phyloP scores from a whole-genome alignment of 2,329 filamentous ascomycete genomes.

The Fusarium mundagurra region DNA sequence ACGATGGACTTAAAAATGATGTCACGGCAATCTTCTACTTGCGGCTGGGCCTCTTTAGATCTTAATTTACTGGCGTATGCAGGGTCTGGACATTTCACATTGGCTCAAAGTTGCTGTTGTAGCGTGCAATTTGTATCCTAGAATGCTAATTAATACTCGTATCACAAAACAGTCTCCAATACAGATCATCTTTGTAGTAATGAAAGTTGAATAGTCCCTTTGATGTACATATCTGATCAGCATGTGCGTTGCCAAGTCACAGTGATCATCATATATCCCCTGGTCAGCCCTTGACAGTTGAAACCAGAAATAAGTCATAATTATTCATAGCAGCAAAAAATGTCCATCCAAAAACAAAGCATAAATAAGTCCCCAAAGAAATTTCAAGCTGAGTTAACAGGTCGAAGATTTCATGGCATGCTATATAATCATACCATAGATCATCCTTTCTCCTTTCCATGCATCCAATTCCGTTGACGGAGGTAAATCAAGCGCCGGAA shows the following conservation, averaged over 20 bases:
- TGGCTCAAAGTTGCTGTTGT: background rate
- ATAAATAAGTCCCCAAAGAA: constrained; percentile 8
- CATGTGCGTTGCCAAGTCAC: background rate
- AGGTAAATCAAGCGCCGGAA: constrained; percentile 29
- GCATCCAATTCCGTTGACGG: constrained; percentile 14
- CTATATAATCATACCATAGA: background rate
- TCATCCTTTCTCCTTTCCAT: constrained; percentile 32
- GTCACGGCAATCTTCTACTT: background rate
- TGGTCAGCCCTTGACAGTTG: background rate
- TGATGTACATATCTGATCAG: constrained; percentile 5
- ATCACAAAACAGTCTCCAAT: background rate
- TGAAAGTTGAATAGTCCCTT: background rate
- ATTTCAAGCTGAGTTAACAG: constrained; percentile 4
- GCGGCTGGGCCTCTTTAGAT: background rate
- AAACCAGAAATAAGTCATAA: constrained; percentile 28
- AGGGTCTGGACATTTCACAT: background rate
- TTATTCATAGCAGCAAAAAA: constrained; percentile 30
- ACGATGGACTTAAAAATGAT: background rate
- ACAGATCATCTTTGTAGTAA: background rate
- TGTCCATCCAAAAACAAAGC: constrained; percentile 11
- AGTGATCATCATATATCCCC: background rate
- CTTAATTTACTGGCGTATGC: background rate
- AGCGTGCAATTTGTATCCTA: background rate
- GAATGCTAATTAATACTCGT: background rate
- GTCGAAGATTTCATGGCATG: background rate